A percentile compares a stretch with the other conserved stretches of the same genome.
Conservation (phyloP, 1,284 basidiomycete genomes). For the Wolfiporia cocos region DNA sequence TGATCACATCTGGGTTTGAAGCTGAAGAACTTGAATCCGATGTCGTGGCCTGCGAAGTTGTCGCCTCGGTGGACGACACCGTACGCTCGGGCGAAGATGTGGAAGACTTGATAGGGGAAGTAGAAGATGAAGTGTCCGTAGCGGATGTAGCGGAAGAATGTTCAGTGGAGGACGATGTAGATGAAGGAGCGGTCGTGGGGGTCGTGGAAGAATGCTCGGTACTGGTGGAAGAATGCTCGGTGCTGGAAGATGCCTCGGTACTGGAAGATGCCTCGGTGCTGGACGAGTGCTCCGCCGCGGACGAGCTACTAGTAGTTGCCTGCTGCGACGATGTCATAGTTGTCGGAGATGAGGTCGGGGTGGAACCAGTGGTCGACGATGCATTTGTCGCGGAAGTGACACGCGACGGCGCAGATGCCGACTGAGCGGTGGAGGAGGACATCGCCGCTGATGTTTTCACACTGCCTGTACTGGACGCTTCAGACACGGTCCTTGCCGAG, state of each 20-base stretch:
- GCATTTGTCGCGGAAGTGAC: slow-evolving; percentile 3
- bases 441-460: neutral
- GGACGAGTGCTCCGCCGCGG: too few species aligned
- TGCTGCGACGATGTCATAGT: too few species aligned
- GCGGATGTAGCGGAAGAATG: neutral
- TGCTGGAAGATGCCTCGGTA: neutral
- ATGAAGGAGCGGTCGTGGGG: neutral
- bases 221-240: neutral
- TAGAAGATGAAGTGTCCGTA: neutral
- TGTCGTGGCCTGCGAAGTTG: neutral
- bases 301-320: too few species aligned
- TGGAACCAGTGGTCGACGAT: neutral
- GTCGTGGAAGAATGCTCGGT: neutral
- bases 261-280: neutral
- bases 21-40: neutral
- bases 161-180: too few species aligned
- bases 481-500: too few species aligned
- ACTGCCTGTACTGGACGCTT: too few species aligned
- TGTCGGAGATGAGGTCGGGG: neutral
- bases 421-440: neutral
- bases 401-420: slow-evolving; percentile 2
- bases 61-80: neutral
- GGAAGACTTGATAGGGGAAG: neutral
- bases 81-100: neutral
- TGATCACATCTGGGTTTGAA: neutral